Base-by-base conservation (phyloP, 2,329 filamentous ascomycete species). In the Salinomyces thailandicus region DNA sequence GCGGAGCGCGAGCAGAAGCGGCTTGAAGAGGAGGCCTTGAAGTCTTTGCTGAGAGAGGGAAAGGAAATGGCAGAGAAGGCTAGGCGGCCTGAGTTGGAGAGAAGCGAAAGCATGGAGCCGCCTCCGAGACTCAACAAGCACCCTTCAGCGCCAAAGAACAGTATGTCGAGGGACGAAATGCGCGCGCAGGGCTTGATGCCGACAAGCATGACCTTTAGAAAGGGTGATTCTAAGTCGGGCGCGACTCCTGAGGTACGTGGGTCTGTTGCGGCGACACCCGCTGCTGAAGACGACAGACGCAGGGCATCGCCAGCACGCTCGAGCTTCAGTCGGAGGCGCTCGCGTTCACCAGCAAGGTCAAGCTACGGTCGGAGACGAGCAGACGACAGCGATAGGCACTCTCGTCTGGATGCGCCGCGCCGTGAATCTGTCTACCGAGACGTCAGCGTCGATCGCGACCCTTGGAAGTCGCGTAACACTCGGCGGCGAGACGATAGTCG, bases 21-120 rank as follows among this genome's bases (percentile, higher is more conserved):
- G 13, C 51, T 76, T 31, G 72, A 75, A 47, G 67, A 71, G 43
- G 62, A 68, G 24, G 72, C 72, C 8, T 57, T 75, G 35, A 64
- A 72, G 39, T 51, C 69, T 42, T 60, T 76, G 8, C 48, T 75
- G 15, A 66, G 63, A 45, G 72, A 76, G 53, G 69, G 71, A 32
- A 65, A 72, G 46, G 64, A 70, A 44, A 60, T 71, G 42, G 67
- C 69, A 6, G 69, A 69, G 16, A 72, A 71, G 47, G 62, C 65
- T 3, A 61, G 65, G 41, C 64, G 67, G 38, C 66, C 67, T 4
- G 69, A 71, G 37, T 65, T 69, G 39, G 69, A 73, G 33, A 45
- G 55, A 19, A 58, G 57, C 31, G 58, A 59, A 32, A 61, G 57
- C 39, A 54, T 61, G 47, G 59, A 62, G 38, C 56, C 56, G 19